These are phyloP conservation scores for Nymphaea thermarum DNA, from an alignment of 164 flowering plant species.

Conservation along the genomic window DNA sequence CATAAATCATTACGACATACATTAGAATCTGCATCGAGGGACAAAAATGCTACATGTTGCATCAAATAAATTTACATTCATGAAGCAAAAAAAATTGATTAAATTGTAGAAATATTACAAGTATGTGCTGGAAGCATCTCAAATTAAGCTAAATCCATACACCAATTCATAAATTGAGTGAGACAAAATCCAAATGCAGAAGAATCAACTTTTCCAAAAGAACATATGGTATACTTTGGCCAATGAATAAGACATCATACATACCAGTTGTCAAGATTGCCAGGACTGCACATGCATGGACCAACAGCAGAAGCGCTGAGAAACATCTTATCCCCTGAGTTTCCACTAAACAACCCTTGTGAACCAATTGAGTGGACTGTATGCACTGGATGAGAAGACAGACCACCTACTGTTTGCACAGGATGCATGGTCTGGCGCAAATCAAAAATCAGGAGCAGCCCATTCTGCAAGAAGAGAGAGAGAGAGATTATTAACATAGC, in stretches of 20 bases:
- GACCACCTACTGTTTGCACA: constrained; percentile 39
- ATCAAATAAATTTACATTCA: neutral
- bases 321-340: constrained; percentile 26
- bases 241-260: neutral
- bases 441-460: constrained; percentile 68
- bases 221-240: too few relatives aligned
- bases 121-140: too few relatives aligned
- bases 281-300: constrained; percentile 50
- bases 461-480: constrained; percentile 47
- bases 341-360: constrained; percentile 6
- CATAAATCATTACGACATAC: neutral
- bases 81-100: too few relatives aligned
- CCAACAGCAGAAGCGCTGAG: constrained; percentile 76
- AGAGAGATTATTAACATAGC: neutral
- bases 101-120: too few relatives aligned
- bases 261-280: neutral
- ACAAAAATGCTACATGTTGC: neutral
- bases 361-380: constrained; percentile 45
- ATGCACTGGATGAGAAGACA: constrained; percentile 59
- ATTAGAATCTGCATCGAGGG: neutral
- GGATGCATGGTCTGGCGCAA: constrained; percentile 60
- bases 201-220: too few relatives aligned
- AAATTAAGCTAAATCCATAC: too few relatives aligned
- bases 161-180: too few relatives aligned
- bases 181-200: too few relatives aligned